phyloP scores from a whole-genome alignment of 129 eudicot genomes.

The Tagetes patula region DNA sequence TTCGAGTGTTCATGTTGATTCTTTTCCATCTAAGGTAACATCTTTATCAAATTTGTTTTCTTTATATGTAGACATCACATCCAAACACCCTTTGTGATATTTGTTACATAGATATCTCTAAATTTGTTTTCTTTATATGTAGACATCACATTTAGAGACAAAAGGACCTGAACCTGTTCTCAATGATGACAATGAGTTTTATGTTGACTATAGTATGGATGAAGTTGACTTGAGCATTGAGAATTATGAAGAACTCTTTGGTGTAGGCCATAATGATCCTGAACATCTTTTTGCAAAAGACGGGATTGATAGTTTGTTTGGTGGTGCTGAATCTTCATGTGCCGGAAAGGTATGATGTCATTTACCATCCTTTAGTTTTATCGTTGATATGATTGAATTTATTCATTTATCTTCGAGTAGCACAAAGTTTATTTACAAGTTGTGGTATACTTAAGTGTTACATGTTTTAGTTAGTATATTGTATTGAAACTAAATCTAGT shows the following conservation, averaged over 20 bases:
- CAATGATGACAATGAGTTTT: constrained; percentile 39
- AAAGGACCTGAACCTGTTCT: constrained; percentile 33
- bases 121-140: constrained; percentile 21
- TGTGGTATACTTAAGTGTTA: not conserved
- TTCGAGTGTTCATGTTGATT: constrained; percentile 19
- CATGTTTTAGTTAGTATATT: not conserved
- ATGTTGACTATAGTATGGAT: constrained; percentile 44
- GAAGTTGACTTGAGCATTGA: constrained; percentile 57
- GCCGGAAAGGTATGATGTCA: constrained; percentile 35
- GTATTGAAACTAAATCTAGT: not conserved
- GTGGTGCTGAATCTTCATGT: constrained; percentile 38
- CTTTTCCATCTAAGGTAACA: constrained; percentile 35
- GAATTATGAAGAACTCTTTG: constrained; percentile 54
- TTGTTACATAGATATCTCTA: not conserved
- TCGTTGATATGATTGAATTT: not conserved
- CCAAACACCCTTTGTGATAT: not conserved
- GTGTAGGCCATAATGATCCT: constrained; percentile 45
- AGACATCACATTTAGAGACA: constrained; percentile 39
- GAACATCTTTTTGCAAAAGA: constrained; percentile 49
- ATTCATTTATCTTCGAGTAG: not conserved
- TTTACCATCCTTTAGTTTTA: not conserved
- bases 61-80: not conserved
- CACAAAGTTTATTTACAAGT: not conserved
- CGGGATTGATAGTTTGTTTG: constrained; percentile 52
- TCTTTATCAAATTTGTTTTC: not conserved